Evolutionary conservation across 768 basidiomycete species (phyloP), one percentile per base, ranked within the genome.

Genomic region (Termitomyces sp.): DNA sequence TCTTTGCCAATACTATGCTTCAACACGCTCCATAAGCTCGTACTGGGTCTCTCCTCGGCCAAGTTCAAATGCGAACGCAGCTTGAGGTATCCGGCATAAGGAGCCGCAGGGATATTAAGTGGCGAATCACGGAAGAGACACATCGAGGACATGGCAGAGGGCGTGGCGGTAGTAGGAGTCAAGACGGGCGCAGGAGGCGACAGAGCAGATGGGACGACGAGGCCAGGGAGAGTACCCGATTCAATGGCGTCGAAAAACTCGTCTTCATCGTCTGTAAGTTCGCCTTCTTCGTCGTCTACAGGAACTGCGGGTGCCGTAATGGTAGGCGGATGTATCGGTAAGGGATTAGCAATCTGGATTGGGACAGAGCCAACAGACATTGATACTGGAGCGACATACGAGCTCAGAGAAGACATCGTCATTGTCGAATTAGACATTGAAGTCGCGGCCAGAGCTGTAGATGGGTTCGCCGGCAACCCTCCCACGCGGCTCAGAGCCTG

Each of bases 201-300:
- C n/a, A 57, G 55, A 37, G 54, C 57, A 20, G 42, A 58, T 52
- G 61, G 61, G 18, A 95, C 79, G 30, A 89, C 73, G 16, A 95
- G 77, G 66, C 89, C 91, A 5, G 91, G 90, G 0, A 95, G 73
- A 44, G 78, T 85, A 49, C 89, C 88, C 16, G 85, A 72, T 68
- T 98, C 95, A 66, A 98, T 95, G 33, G 96, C 95, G 70, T 98
- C 96, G 68, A 96, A 98, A 73, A 98, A 98, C 72, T 98, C 95
- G 72, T 98, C 96, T 67, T 95, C 90, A 45, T 92, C 90, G 65
- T 91, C 89, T 1, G 88, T 89, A 11, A 77, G 78, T 16, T 72
- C 72, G 4, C 72, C 71, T 16, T 66, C 60, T 11, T 60, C 65
- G 55, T 55, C 58, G 62, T 69, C 66, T 61, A 54, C 68, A 31